These are phyloP conservation scores for Gliomastix tumulicola DNA, from an alignment of 2,329 filamentous ascomycete genomes.

Conservation along the genomic window DNA sequence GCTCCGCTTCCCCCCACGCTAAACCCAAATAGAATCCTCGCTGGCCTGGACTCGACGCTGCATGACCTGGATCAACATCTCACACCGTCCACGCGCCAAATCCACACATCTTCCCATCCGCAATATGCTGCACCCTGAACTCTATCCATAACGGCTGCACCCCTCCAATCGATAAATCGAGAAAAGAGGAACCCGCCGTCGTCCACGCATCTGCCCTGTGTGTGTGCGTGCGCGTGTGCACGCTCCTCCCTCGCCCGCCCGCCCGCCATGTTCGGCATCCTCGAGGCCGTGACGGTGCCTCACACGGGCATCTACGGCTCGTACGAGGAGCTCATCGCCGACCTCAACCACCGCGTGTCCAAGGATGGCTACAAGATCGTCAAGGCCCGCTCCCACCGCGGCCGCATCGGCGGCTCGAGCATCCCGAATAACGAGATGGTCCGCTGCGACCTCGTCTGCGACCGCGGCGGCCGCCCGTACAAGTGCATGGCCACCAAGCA, in stretches of 20 bases:
- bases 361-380: slow-evolving; percentile 39
- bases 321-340: slow-evolving; percentile 33
- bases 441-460: slow-evolving; percentile 36
- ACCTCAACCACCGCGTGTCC: slow-evolving; percentile 31
- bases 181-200: too few species aligned
- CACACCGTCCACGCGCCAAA: too few species aligned
- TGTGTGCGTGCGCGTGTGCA: too few species aligned
- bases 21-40: too few species aligned
- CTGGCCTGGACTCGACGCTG: too few species aligned
- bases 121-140: too few species aligned
- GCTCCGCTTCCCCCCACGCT: too few species aligned
- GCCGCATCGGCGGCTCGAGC: slow-evolving; percentile 29
- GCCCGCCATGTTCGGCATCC: slow-evolving; percentile 33
- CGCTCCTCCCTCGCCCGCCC: neutral
- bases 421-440: slow-evolving; percentile 34
- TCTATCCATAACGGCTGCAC: too few species aligned
- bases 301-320: slow-evolving; percentile 25
- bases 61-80: too few species aligned
- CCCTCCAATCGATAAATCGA: too few species aligned
- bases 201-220: too few species aligned
- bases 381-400: slow-evolving; percentile 34
- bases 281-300: slow-evolving; percentile 29
- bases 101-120: too few species aligned
- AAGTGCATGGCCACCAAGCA: slow-evolving; percentile 35
- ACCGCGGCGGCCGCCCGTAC: slow-evolving; percentile 34